These are phyloP conservation scores for Marasmius fiardii DNA, from an alignment of 1,284 basidiomycete species.

Conservation along the genomic window DNA sequence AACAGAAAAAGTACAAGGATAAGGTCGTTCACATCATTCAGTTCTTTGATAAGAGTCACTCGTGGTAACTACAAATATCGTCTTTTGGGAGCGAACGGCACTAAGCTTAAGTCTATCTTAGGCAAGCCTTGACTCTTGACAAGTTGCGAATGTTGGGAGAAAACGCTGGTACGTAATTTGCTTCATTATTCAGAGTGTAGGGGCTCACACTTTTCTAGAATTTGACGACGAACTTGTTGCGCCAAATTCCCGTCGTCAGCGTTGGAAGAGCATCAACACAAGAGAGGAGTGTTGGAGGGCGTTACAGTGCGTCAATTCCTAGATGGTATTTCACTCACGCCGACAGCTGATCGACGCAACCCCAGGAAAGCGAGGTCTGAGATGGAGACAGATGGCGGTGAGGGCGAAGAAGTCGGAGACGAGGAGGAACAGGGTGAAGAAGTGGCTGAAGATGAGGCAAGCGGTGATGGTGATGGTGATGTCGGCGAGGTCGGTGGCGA, in stretches of 20 bases:
- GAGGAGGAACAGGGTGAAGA: background rate
- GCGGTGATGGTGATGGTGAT: background rate
- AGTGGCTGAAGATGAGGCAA: background rate
- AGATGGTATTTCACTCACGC: background rate
- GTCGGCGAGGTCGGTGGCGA: background rate
- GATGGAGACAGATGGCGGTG: slow-evolving; percentile 41
- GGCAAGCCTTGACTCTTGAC: slow-evolving; percentile 51
- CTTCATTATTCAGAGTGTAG: background rate
- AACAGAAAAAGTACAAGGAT: slow-evolving; percentile 25
- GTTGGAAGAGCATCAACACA: slow-evolving; percentile 43
- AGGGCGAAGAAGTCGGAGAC: background rate
- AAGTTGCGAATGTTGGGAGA: slow-evolving; percentile 56
- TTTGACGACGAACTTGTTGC: slow-evolving; percentile 50
- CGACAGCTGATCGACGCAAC: background rate
- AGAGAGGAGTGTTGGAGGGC: slow-evolving; percentile 46
- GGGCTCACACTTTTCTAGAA: slow-evolving; percentile 25
- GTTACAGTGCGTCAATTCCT: slow-evolving; percentile 35
- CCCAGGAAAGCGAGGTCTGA: slow-evolving; percentile 42
- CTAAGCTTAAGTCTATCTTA: slow-evolving; percentile 18
- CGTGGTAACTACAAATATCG: slow-evolving; percentile 46
- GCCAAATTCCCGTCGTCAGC: slow-evolving; percentile 39
- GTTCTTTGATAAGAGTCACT: slow-evolving; percentile 61
- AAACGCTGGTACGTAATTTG: slow-evolving; percentile 41
- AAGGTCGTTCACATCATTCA: slow-evolving; percentile 49
- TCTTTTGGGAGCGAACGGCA: background rate